These are phyloP conservation scores for Rutstroemia sp. DNA, from an alignment of 2,329 filamentous ascomycete genomes.

Conservation along the genomic window DNA sequence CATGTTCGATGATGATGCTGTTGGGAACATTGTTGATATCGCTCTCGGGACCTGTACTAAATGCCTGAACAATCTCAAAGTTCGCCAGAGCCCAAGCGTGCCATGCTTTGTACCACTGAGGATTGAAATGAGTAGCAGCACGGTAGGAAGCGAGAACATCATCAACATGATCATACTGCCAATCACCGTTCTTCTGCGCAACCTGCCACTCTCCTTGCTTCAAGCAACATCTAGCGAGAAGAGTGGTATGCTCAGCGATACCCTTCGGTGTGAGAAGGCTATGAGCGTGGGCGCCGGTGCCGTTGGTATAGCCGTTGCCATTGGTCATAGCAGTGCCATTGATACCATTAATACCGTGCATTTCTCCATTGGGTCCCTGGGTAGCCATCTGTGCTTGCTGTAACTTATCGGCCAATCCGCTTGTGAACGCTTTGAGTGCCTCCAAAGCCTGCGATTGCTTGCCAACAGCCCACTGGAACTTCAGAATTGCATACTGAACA, in stretches of 20 bases:
- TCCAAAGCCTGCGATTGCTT: slow-evolving; percentile 55
- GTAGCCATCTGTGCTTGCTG: slow-evolving; percentile 24
- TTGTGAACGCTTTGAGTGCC: slow-evolving; percentile 52
- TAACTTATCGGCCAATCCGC: slow-evolving; percentile 42
- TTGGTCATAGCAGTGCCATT: slow-evolving; percentile 37
- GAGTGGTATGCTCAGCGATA: slow-evolving; percentile 53
- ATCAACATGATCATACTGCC: slow-evolving; percentile 77
- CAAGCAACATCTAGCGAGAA: slow-evolving; percentile 92
- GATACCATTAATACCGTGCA: slow-evolving; percentile 26
- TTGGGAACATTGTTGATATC: slow-evolving; percentile 42
- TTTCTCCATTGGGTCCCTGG: slow-evolving; percentile 24
- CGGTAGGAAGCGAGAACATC: slow-evolving; percentile 89
- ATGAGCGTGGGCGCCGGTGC: slow-evolving; percentile 33
- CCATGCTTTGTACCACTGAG: slow-evolving; percentile 98
- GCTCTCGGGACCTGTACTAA: slow-evolving; percentile 35
- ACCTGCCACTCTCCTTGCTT: slow-evolving; percentile 97
- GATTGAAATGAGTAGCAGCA: slow-evolving; percentile 88
- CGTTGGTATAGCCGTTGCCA: slow-evolving; percentile 29
- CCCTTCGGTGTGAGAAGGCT: slow-evolving; percentile 32
- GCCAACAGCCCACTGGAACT: slow-evolving; percentile 89
- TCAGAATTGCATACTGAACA: slow-evolving; percentile 93
- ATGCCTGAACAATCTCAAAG: slow-evolving; percentile 90
- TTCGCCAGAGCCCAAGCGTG: slow-evolving; percentile 98
- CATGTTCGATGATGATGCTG: slow-evolving; percentile 71
- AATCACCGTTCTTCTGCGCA: slow-evolving; percentile 75